Evolutionary conservation across 805 yeast genomes (phyloP).

Genomic region (Wickerhamomyces chambardii): DNA sequence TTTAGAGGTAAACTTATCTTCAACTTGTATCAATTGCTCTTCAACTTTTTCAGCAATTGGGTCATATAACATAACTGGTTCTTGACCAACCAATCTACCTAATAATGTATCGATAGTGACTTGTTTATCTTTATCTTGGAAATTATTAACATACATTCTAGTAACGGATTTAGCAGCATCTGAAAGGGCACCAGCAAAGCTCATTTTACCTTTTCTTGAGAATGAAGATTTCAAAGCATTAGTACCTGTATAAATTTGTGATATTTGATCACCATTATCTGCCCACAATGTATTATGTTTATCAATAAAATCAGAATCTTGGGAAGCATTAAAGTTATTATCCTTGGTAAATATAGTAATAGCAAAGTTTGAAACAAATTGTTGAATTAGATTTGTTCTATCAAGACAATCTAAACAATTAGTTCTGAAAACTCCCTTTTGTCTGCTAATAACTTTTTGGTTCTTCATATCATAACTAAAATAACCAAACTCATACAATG

Average conservation of each 20-base stretch:
- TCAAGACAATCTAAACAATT: constrained; percentile 95
- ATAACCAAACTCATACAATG: constrained; percentile 75
- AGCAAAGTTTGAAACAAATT: constrained; percentile 69
- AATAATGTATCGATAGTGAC: constrained; percentile 79
- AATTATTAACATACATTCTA: constrained; percentile 91
- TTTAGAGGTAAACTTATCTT: constrained; percentile 43
- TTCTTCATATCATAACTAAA: constrained; percentile 58
- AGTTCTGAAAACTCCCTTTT: constrained; percentile 85
- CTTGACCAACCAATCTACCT: constrained; percentile 71
- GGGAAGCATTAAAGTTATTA: constrained; percentile 24
- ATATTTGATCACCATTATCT: constrained; percentile 94
- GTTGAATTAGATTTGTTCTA: constrained; percentile 84
- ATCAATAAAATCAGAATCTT: constrained; percentile 47
- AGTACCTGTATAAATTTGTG: constrained; percentile 95
- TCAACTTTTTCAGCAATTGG: constrained; percentile 84
- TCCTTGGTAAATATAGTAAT: constrained; percentile 44
- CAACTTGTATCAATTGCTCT: constrained; percentile 39
- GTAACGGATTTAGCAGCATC: constrained; percentile 96
- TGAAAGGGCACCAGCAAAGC: constrained; percentile 91
- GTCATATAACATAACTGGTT: constrained; percentile 69
- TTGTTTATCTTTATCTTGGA: constrained; percentile 87
- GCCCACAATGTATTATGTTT: constrained; percentile 93
- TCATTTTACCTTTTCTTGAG: constrained; percentile 94
- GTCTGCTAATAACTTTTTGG: constrained; percentile 56
- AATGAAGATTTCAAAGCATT: constrained; percentile 94